These are phyloP conservation scores for Exidia glandulosa DNA, from an alignment of 768 basidiomycete genomes.

Conservation along the genomic window DNA sequence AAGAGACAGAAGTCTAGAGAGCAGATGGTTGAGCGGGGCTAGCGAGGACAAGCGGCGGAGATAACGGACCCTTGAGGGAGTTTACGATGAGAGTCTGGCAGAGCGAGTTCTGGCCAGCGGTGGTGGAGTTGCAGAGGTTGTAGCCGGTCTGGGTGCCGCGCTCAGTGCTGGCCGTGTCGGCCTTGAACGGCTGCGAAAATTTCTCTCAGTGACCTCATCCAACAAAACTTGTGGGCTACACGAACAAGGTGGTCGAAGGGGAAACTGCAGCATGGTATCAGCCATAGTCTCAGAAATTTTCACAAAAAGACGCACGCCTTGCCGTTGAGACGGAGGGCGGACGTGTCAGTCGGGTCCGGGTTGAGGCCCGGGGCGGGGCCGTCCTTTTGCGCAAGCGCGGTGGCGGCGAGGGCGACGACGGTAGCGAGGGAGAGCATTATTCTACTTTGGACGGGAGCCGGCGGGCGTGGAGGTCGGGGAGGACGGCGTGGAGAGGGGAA, in stretches of 20 bases:
- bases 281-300: neutral
- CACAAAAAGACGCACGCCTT: neutral
- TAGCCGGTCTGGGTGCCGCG: slow-evolving; percentile 56
- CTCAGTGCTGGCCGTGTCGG: slow-evolving; percentile 20
- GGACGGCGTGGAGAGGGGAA: too few relatives aligned
- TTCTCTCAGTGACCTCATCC: neutral
- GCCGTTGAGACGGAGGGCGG: neutral
- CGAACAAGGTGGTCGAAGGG: neutral
- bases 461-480: too few relatives aligned
- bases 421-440: too few relatives aligned
- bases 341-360: neutral
- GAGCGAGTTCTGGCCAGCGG: slow-evolving; percentile 44
- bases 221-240: neutral
- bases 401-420: too few relatives aligned
- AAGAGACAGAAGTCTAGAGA: slow-evolving; percentile 58
- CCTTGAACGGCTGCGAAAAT: slow-evolving; percentile 19
- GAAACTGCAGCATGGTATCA: neutral
- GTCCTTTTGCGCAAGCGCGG: too few relatives aligned
- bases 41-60: neutral
- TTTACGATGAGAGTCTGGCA: slow-evolving; percentile 66
- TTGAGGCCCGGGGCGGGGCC: too few relatives aligned
- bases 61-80: slow-evolving; percentile 26
- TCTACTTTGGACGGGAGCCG: too few relatives aligned
- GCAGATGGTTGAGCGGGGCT: neutral
- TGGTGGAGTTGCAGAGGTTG: slow-evolving; percentile 58